phyloP scores from a whole-genome alignment of 2,329 filamentous ascomycete species.

The Nemania sp. region DNA sequence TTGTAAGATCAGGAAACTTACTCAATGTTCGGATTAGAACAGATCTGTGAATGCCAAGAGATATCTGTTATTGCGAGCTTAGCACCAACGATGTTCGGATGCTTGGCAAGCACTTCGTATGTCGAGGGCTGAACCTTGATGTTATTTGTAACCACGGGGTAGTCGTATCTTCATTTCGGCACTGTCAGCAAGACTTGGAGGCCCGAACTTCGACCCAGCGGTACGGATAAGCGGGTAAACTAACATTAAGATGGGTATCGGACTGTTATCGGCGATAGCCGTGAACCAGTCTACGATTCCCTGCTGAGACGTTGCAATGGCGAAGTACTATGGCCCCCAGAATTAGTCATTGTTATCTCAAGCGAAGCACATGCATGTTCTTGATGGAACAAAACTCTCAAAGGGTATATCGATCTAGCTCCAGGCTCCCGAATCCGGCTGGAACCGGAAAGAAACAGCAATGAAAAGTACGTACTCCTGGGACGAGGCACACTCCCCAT shows the following conservation, averaged over 20 bases:
- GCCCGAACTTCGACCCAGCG: not conserved
- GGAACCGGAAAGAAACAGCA: not conserved
- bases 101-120: slow-evolving; percentile 58
- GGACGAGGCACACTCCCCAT: slow-evolving; percentile 65
- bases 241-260: slow-evolving; percentile 63
- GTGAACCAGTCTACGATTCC: slow-evolving; percentile 64
- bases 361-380: not conserved
- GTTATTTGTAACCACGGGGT: slow-evolving; percentile 68
- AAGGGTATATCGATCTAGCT: too few relatives aligned
- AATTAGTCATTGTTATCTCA: slow-evolving; percentile 2
- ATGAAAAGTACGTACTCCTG: slow-evolving; percentile 44
- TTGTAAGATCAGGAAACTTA: slow-evolving; percentile 49
- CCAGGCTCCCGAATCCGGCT: not conserved
- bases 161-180: slow-evolving; percentile 47
- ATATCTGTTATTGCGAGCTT: slow-evolving; percentile 69
- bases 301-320: slow-evolving; percentile 58
- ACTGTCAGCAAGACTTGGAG: not conserved
- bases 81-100: slow-evolving; percentile 69
- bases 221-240: slow-evolving; percentile 27
- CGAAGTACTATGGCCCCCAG: slow-evolving; percentile 55
- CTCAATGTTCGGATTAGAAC: slow-evolving; percentile 52
- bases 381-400: too few relatives aligned
- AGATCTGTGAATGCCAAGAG: slow-evolving; percentile 65
- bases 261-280: slow-evolving; percentile 61
- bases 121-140: slow-evolving; percentile 61